phyloP scores from a whole-genome alignment of 257 asterid genomes.

The Capsicum pubescens region DNA sequence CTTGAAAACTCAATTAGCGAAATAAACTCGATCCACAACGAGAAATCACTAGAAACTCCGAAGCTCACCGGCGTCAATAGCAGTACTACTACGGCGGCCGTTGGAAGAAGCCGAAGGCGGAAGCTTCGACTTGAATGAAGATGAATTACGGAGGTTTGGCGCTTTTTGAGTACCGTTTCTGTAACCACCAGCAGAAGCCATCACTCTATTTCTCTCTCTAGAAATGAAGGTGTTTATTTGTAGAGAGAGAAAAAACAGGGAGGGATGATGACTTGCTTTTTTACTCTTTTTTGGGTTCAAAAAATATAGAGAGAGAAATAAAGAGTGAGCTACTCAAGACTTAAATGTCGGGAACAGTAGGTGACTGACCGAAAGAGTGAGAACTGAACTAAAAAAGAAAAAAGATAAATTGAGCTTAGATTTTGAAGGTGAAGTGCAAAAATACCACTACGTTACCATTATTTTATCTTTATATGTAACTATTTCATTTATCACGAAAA shows the following conservation, averaged over 20 bases:
- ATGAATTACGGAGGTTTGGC: slow-evolving; percentile 66
- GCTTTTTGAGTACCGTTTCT: slow-evolving; percentile 73
- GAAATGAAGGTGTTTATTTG: background rate
- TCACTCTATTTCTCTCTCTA: slow-evolving; percentile 34
- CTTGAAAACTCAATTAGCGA: background rate
- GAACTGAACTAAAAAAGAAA: background rate
- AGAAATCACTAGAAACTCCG: slow-evolving; percentile 16
- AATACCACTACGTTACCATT: too few relatives aligned
- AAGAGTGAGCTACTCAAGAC: slow-evolving; percentile 28
- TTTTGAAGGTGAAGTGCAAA: too few relatives aligned
- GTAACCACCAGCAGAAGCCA: slow-evolving; percentile 71
- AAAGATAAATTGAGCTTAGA: too few relatives aligned
- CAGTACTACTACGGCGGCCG: slow-evolving; percentile 74
- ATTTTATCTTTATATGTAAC: too few relatives aligned
- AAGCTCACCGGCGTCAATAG: slow-evolving; percentile 68
- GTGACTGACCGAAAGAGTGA: background rate
- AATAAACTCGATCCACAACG: slow-evolving; percentile 28
- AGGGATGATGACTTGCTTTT: background rate
- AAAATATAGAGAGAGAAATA: slow-evolving; percentile 20
- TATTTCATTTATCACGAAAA: too few relatives aligned
- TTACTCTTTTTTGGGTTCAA: slow-evolving; percentile 10
- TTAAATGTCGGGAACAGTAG: slow-evolving; percentile 6
- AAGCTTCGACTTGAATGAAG: slow-evolving; percentile 85
- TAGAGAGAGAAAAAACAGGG: slow-evolving; percentile 8
- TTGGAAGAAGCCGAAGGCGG: slow-evolving; percentile 53